Evolutionary conservation across 176 grass and related monocot genomes (phyloP), one percentile per base, ranked within the genome.

Genomic region (Pontederia crassipes): DNA sequence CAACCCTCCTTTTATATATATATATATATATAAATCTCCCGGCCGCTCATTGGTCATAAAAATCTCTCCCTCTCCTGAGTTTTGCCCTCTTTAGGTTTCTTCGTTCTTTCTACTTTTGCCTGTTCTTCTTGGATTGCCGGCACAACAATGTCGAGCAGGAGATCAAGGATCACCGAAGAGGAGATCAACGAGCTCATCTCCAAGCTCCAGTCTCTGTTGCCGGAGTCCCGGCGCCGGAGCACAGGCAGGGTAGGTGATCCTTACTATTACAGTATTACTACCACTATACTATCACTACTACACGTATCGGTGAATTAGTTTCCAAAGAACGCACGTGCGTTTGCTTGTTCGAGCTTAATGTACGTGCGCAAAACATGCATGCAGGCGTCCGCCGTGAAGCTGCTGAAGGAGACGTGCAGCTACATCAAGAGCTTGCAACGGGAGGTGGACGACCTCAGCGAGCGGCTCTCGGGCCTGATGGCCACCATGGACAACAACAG

Each of bases 151-250:
- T 89, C 90, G 49, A 77, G 59, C 65, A 59, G 86, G 45, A 81
- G 80, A 17, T 79, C 79, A 28, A 77, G 83, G 65, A 89, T 95
- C 75, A 86, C 80, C 57, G 90, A 95, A 55, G 90, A 84, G 17
- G 90, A 95, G 90, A 95, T 95, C 72, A 90, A 79, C 67, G 90
- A 95, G 78, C 86, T 95, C 80, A 80, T 95, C 79, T 84, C 83
- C 54, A 90, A 90, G 70, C 77, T 95, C 28, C 90, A 95, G 67
- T 65, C 80, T 8, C 83, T 95, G 4, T 80, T 95, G 45, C 90
- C 90, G 2, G 86, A 84, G 66, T 83, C 77, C 35, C 83, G 86
- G 10, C 86, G 90, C 65, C 68, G 80, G 69, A 82, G 57, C 57
- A 61, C 74, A 0, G 82, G 66, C 69, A 74, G 80, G 86, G 90